Evolutionary conservation across 164 flowering plant species (phyloP).

Genomic region (Magnolia sinica): DNA sequence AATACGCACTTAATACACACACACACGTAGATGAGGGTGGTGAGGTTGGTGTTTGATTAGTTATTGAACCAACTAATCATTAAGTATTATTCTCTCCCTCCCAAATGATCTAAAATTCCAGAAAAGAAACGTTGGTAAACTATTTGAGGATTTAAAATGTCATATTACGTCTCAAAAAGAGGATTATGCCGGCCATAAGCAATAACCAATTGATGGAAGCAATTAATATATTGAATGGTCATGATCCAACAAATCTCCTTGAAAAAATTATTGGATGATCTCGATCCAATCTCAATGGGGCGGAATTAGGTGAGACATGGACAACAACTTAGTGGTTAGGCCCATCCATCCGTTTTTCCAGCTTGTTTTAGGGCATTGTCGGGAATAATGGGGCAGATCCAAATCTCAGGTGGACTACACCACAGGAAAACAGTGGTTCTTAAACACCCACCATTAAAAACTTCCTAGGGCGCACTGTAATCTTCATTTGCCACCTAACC

Average conservation of each 20-base stretch:
- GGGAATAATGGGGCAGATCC: no score
- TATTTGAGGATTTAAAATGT: not conserved
- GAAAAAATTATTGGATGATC: not conserved
- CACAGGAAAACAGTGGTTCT: no score
- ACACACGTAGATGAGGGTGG: not conserved
- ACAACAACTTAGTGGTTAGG: not conserved
- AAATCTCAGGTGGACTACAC: no score
- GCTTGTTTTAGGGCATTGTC: not conserved
- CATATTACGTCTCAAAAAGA: not conserved
- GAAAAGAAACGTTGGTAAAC: no score
- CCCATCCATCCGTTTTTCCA: not conserved
- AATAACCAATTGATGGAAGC: not conserved
- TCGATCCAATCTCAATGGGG: not conserved
- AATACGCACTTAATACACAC: no score
- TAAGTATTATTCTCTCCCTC: slow-evolving; percentile 25
- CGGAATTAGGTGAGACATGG: not conserved
- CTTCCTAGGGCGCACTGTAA: no score
- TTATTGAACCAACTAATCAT: slow-evolving; percentile 25
- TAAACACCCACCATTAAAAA: no score
- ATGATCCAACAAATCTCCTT: slow-evolving; percentile 10
- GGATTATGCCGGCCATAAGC: not conserved
- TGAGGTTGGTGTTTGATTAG: slow-evolving; percentile 2
- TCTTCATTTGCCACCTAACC: no score
- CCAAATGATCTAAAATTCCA: slow-evolving; percentile 1
- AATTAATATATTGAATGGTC: not conserved